A percentile compares a stretch with the other conserved stretches of the same genome.
These are phyloP conservation scores for Cnidoscolus chayamansa DNA, from an alignment of 441 rosid species.

Conservation along the genomic window DNA sequence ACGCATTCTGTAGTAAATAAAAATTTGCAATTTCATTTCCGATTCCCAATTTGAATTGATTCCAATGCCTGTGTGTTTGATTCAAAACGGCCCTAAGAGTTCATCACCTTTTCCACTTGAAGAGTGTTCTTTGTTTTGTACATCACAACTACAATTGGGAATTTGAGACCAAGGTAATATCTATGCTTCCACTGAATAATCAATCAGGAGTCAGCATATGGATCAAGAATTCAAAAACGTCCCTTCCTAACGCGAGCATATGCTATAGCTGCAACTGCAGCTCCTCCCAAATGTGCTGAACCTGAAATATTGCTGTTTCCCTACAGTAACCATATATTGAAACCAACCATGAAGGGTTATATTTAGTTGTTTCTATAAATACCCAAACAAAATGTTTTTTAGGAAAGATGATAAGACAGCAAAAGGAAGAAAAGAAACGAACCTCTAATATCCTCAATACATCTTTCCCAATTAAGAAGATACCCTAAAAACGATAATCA, in stretches of 20 bases:
- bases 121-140: too few relatives aligned
- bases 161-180: too few relatives aligned
- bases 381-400: not conserved
- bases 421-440: constrained; percentile 11
- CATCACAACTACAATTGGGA: too few relatives aligned
- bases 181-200: too few relatives aligned
- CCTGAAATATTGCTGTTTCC: constrained; percentile 71
- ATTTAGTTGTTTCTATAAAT: not conserved
- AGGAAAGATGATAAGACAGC: not conserved
- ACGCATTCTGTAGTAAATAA: too few relatives aligned
- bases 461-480: constrained; percentile 77
- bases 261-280: constrained; percentile 71
- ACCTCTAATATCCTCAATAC: constrained; percentile 67
- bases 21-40: too few relatives aligned
- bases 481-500: constrained; percentile 45
- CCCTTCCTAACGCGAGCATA: constrained; percentile 61
- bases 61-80: too few relatives aligned
- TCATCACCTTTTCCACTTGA: too few relatives aligned
- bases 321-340: constrained; percentile 29
- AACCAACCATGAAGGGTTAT: too few relatives aligned
- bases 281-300: constrained; percentile 85
- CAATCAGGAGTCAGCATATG: too few relatives aligned
- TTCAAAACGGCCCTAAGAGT: too few relatives aligned
- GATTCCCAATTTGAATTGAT: too few relatives aligned
- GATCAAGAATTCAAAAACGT: constrained; percentile 35